A percentile compares a stretch with the other conserved stretches of the same genome.
phyloP scores from a whole-genome alignment of 2,329 filamentous ascomycete genomes.

The Drechslerella stenobrocha region DNA sequence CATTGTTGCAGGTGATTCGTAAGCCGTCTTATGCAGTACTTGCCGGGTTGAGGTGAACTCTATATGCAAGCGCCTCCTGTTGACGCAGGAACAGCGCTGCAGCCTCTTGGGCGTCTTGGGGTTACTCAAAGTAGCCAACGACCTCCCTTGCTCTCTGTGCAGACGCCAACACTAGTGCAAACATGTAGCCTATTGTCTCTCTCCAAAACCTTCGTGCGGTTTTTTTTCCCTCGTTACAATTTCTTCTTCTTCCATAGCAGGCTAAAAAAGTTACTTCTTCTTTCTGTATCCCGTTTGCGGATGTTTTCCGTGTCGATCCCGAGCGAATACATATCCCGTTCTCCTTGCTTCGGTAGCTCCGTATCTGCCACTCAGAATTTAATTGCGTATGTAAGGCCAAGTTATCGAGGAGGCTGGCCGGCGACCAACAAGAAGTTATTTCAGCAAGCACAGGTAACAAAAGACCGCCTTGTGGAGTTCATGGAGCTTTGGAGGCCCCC shows the following conservation, averaged over 20 bases:
- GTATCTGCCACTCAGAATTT: background rate
- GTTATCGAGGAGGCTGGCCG: background rate
- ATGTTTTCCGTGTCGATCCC: background rate
- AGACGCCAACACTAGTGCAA: slow-evolving; percentile 2
- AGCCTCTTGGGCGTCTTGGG: background rate
- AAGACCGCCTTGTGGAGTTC: slow-evolving; percentile 11
- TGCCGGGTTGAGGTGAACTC: background rate
- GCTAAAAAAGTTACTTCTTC: background rate
- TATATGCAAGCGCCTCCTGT: background rate
- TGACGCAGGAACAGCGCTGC: background rate
- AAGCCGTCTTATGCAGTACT: too few species aligned
- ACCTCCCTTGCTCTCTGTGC: background rate
- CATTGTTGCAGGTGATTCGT: too few species aligned
- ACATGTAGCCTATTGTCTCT: slow-evolving; percentile 7
- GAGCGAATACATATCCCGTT: background rate
- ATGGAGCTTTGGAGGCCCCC: too few species aligned
- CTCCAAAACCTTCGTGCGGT: slow-evolving; percentile 3
- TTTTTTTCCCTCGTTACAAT: background rate
- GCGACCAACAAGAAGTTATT: slow-evolving; percentile 24
- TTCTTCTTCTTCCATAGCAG: background rate
- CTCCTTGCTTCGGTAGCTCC: background rate
- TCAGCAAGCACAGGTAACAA: background rate
- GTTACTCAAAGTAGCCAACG: background rate
- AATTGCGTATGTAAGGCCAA: background rate
- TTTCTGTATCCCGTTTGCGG: background rate